phyloP scores from a whole-genome alignment of 805 yeast genomes.

The Hanseniaspora mollemarum region DNA sequence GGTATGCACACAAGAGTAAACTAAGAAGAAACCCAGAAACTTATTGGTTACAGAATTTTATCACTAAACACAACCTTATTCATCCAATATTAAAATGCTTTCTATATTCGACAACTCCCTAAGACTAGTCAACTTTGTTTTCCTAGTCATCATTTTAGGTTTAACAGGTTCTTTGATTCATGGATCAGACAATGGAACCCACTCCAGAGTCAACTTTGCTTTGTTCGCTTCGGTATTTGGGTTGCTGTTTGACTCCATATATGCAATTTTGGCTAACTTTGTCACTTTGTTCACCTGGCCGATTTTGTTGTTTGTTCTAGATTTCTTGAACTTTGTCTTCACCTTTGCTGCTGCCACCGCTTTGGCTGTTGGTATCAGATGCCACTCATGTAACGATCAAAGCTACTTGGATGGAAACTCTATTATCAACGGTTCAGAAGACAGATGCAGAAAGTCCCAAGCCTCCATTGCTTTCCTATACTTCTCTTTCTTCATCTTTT shows the following conservation, averaged over 20 bases:
- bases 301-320: conserved; percentile 56
- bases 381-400: conserved; percentile 71
- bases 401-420: conserved; percentile 52
- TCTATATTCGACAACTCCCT: conserved; percentile 65
- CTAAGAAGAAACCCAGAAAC: not conserved
- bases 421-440: conserved; percentile 61
- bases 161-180: conserved; percentile 80
- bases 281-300: conserved; percentile 81
- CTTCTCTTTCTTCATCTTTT: conserved; percentile 67
- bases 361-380: conserved; percentile 77
- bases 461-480: conserved; percentile 70
- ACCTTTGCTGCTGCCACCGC: conserved; percentile 92
- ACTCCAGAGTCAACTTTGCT: conserved; percentile 70
- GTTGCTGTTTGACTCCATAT: conserved; percentile 64
- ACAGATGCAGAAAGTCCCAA: conserved; percentile 94
- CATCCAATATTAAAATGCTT: conserved; percentile 33
- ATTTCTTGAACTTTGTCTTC: conserved; percentile 81
- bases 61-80: too few species aligned
- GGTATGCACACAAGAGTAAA: not conserved
- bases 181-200: conserved; percentile 36
- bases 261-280: conserved; percentile 68
- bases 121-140: conserved; percentile 63
- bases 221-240: conserved; percentile 85
- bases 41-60: not conserved
- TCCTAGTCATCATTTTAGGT: conserved; percentile 72